Base-by-base conservation (phyloP, 192 early-diverging fungal species). In the Rhizoclosmatium sp. region DNA sequence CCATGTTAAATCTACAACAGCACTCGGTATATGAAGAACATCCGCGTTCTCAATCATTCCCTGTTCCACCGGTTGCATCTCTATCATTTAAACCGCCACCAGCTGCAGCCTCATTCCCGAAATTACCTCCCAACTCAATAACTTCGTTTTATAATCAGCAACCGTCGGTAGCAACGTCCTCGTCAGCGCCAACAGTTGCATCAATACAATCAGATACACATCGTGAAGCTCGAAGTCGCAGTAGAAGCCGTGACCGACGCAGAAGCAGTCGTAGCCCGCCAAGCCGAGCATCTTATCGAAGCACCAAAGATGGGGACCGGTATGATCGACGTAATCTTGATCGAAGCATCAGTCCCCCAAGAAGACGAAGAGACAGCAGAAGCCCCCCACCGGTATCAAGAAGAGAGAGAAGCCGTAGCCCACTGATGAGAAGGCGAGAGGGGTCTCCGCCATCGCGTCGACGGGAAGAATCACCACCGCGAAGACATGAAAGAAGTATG, bases 231-330 rank as follows among this genome's bases (percentile, higher is more conserved):
- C 39, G 40, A 65, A 44, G 47, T 58, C n/a, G 58, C 65, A 65
- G 75, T 56, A 44, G 75, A 16, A 76, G 75, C 65, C 75, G 75
- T 47, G 67, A 48, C 41, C 65, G 74, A 31, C 44, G 9, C 51
- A 7, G 51, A 54, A 54, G 41, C 4, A 42, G 10, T 10, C 44
- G 47, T 19, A 19, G 41, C 41, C 71, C 51, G 48, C 71, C 62
- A 10, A 23, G 62, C 5, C 62, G 21, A 41, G 62, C 21, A 41
- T 65, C 62, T 65, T 65, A 21, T 21, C 61, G 61, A 7, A 64
- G 7, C 40, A 64, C 10, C 21, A 5, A 21, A 64, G 61, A 41
- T 21, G 7, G 21, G 12, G 23, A 64, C 21, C 61, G 40, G 61
- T 5, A 64, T 9, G 23, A 21, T 39, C 7, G 9, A 39, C 7